A percentile compares a stretch with the other conserved stretches of the same genome.
phyloP scores from a whole-genome alignment of 1,284 basidiomycete genomes.

The Marasmius sp. region DNA sequence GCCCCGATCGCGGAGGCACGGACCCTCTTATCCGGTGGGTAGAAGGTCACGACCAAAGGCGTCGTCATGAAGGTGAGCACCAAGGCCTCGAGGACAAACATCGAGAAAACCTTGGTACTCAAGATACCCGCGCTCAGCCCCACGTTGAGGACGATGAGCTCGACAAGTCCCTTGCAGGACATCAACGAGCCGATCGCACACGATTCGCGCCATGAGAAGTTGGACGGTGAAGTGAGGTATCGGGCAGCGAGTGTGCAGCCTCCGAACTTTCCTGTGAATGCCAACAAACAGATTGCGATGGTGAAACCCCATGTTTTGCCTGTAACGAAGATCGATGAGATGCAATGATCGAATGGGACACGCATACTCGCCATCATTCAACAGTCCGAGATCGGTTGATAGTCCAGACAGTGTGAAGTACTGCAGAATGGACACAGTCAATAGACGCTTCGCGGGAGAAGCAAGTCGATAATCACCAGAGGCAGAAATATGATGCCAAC shows the following conservation, averaged over 20 bases:
- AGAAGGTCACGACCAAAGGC: conserved; percentile 73
- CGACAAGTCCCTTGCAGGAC: conserved; percentile 93
- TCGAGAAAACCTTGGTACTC: conserved; percentile 72
- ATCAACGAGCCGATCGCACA: conserved; percentile 89
- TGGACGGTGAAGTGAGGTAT: conserved; percentile 40
- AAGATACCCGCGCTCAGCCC: conserved; percentile 85
- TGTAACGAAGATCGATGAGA: conserved; percentile 33
- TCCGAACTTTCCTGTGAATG: conserved; percentile 83
- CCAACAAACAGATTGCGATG: conserved; percentile 77
- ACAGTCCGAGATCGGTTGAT: conserved; percentile 81
- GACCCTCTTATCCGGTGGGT: conserved; percentile 66
- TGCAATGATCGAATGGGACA: not conserved
- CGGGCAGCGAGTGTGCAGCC: conserved; percentile 73
- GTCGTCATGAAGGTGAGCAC: conserved; percentile 89
- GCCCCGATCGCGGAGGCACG: conserved; percentile 45
- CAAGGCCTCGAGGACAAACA: conserved; percentile 92
- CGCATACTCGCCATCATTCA: conserved; percentile 59
- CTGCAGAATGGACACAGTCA: conserved; percentile 33
- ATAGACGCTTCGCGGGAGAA: not conserved
- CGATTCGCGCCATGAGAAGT: conserved; percentile 81
- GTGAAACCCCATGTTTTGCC: conserved; percentile 92
- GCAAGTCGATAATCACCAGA: conserved; percentile 49
- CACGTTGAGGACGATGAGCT: conserved; percentile 94
- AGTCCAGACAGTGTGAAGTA: conserved; percentile 90
- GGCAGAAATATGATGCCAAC: conserved; percentile 84